phyloP scores from a whole-genome alignment of 805 yeast genomes.

The Candida boleticola region DNA sequence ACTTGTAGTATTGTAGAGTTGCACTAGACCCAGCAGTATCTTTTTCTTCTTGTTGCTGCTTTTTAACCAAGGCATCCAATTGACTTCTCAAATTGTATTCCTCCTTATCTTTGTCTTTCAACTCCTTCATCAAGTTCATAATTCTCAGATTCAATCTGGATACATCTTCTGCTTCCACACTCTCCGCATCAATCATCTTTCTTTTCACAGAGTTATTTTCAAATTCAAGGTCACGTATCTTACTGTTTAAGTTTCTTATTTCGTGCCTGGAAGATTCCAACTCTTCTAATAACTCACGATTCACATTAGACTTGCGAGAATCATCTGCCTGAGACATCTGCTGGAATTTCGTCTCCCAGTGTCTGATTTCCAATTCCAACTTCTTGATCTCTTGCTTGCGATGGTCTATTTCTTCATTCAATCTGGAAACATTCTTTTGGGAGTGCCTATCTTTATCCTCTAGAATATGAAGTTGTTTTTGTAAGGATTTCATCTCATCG shows the following conservation, averaged over 20 bases:
- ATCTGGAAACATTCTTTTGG: constrained; percentile 2
- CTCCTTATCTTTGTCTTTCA: constrained; percentile 22
- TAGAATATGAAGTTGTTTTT: not conserved
- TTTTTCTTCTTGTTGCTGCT: constrained; percentile 13
- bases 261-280: not conserved
- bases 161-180: constrained; percentile 6
- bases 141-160: constrained; percentile 16
- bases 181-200: not conserved
- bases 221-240: not conserved
- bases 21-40: not conserved
- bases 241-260: not conserved
- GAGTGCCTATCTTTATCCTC: not conserved
- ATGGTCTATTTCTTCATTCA: constrained; percentile 7
- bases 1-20: constrained; percentile 13
- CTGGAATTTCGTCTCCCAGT: constrained; percentile 4
- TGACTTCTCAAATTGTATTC: constrained; percentile 21
- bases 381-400: constrained; percentile 12
- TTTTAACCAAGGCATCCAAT: constrained; percentile 18
- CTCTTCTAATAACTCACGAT: not conserved
- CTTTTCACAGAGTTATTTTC: not conserved
- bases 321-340: not conserved
- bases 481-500: not conserved
- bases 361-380: constrained; percentile 10
- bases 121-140: constrained; percentile 14
- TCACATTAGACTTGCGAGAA: not conserved